Conservation (phyloP, 1,284 basidiomycete species). For the Serendipita sp. region DNA sequence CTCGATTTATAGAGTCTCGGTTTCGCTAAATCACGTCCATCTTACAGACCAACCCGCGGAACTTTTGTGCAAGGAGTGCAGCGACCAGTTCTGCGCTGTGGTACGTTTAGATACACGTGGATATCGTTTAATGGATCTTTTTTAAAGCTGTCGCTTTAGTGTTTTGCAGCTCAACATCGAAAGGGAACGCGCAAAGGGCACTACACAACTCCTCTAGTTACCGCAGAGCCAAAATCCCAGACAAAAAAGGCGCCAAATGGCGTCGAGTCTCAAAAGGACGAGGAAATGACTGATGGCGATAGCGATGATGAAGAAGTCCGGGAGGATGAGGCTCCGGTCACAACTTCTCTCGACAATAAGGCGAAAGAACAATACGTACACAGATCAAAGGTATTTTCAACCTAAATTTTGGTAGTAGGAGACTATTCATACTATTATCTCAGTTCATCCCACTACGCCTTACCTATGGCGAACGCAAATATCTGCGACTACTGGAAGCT, state of each 20-base stretch:
- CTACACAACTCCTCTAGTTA: conserved; percentile 33
- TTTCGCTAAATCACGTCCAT: neutral
- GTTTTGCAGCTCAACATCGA: conserved; percentile 65
- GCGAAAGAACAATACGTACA: conserved; percentile 30
- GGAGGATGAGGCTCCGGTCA: conserved; percentile 26
- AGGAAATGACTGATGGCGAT: conserved; percentile 18
- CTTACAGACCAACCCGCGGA: conserved; percentile 62
- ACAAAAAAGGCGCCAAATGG: conserved; percentile 19
- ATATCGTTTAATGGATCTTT: neutral
- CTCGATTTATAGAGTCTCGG: neutral
- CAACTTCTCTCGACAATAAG: conserved; percentile 24
- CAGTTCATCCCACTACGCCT: conserved; percentile 52
- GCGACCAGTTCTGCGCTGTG: conserved; percentile 62
- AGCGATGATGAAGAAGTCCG: conserved; percentile 24
- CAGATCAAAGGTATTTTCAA: conserved; percentile 45
- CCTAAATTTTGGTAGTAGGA: conserved; percentile 38
- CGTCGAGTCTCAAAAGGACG: conserved; percentile 12
- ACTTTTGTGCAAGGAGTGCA: conserved; percentile 51
- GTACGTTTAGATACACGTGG: neutral
- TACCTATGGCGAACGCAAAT: conserved; percentile 58
- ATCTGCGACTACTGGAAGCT: conserved; percentile 62
- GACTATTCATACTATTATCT: neutral
- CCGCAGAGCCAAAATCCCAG: conserved; percentile 15
- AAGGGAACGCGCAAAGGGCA: conserved; percentile 62
- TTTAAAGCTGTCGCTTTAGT: conserved; percentile 18